Percentiles rank a stretch among this genome's conserved stretches.
These are phyloP conservation scores for Quercus bicolor DNA, from an alignment of 306 rosid genomes.

Conservation along the genomic window DNA sequence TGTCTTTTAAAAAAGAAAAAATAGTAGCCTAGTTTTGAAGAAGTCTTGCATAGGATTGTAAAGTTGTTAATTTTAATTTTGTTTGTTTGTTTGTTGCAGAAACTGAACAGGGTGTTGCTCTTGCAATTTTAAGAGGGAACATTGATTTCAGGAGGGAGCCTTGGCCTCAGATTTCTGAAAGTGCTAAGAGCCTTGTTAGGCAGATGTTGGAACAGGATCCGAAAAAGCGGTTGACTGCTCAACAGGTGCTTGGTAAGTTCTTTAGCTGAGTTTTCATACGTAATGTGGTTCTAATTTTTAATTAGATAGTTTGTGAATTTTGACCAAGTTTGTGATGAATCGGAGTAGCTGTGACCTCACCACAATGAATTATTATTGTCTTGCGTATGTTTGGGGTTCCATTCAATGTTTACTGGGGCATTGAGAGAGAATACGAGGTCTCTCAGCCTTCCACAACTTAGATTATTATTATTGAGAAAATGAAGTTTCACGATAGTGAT, in stretches of 20 bases:
- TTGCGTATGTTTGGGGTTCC: not conserved
- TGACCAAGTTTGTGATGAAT: not conserved
- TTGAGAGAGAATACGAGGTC: not conserved
- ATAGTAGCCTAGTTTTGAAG: not conserved
- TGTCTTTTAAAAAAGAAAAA: not conserved
- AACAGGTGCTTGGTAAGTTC: constrained; percentile 94
- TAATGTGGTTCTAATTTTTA: not conserved
- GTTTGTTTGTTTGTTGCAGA: constrained; percentile 42
- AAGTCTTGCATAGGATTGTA: constrained; percentile 3
- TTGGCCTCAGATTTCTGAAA: constrained; percentile 97
- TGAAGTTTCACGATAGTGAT: not conserved
- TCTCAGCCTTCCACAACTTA: not conserved
- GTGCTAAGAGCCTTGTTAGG: constrained; percentile 92
- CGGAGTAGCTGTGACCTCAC: not conserved
- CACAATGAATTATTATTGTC: not conserved
- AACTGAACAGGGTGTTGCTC: constrained; percentile 92
- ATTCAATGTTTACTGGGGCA: not conserved
- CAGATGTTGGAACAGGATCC: constrained; percentile 94
- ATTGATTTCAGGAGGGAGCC: constrained; percentile 98
- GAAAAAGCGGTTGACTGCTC: constrained; percentile 82
- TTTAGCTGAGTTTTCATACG: not conserved
- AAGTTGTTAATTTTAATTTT: not conserved
- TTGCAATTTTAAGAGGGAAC: constrained; percentile 92
- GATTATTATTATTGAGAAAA: not conserved
- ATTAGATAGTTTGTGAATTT: not conserved